phyloP scores from a whole-genome alignment of 129 eudicot species.

The Pulicaria dysenterica region DNA sequence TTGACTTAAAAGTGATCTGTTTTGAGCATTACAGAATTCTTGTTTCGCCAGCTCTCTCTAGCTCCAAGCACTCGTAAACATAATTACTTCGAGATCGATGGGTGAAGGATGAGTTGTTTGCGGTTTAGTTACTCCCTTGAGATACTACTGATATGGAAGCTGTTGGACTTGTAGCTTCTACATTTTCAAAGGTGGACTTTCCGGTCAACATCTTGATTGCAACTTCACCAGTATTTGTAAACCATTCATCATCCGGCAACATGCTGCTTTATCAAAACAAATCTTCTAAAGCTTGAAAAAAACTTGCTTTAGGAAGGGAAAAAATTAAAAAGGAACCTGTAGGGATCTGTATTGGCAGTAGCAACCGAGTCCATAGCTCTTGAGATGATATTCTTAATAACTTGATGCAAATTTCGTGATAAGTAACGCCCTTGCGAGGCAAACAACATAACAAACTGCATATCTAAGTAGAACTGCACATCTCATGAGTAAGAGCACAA shows the following conservation, averaged over 20 bases:
- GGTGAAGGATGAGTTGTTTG: neutral
- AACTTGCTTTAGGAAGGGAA: neutral
- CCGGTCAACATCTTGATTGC: slow-evolving; percentile 74
- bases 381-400: slow-evolving; percentile 63
- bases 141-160: slow-evolving; percentile 42
- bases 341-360: slow-evolving; percentile 58
- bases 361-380: slow-evolving; percentile 71
- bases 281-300: neutral
- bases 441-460: slow-evolving; percentile 78
- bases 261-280: slow-evolving; percentile 43
- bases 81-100: no score
- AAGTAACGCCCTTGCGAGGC: slow-evolving; percentile 84
- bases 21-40: no score
- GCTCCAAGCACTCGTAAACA: no score
- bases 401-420: slow-evolving; percentile 74
- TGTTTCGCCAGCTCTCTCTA: no score
- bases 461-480: slow-evolving; percentile 84
- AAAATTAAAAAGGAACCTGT: slow-evolving; percentile 41
- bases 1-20: no score
- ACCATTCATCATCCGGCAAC: slow-evolving; percentile 93
- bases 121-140: slow-evolving; percentile 47
- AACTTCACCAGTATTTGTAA: slow-evolving; percentile 62
- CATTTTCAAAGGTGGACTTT: slow-evolving; percentile 38
- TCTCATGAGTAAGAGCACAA: neutral
- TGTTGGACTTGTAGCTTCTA: slow-evolving; percentile 57